Base-by-base conservation (phyloP, 345 rosid species). In the Physaria fendleri region DNA sequence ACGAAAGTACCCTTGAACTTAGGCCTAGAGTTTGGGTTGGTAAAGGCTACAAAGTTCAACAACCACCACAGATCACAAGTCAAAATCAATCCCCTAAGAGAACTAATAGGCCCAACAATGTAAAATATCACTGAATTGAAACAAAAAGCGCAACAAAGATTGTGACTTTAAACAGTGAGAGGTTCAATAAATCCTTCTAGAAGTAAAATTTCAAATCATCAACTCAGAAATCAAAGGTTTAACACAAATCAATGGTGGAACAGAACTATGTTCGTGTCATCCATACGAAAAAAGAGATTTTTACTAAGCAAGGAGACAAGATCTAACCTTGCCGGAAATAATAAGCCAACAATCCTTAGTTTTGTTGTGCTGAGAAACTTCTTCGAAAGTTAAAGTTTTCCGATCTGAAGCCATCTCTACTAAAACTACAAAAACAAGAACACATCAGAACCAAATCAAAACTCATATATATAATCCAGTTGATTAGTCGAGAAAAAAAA, bases 301-400 rank as follows among this genome's bases (percentile, higher is more conserved):
- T 28, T 5, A 20, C 30, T 6, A 29, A 46, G 32, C 44, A 37
- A 39, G 27, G 53, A 11, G 27, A 35, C 16, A 34, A 71, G 83
- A 74, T 76, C 87, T 65, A 59, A 93, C 99, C 97, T 93, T 93
- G 25, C 87, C 94, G 39, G 87, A 66, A 30, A 93, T 82, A 40
- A 93, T 59, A 61, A 93, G 82, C 99, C 99, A 93, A 55, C 99
- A 93, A 73, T 93, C 99, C 68, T 93, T 79, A 46, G 60, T 82
- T 66, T 80, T 53, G 85, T 82, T 81, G 91, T 93, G 99, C 74
- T 64, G 40, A 8, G 80, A 72, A 29, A 93, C 94, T 72, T 88
- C 94, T 53, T 88, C 95, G 39, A 86, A 93, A 4, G 4, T 1
- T 54, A 74, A 74, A 40, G 79, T 57, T 76, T 86, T 92, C 41